phyloP scores from a whole-genome alignment of 257 asterid species.

The Solanum arcanum region DNA sequence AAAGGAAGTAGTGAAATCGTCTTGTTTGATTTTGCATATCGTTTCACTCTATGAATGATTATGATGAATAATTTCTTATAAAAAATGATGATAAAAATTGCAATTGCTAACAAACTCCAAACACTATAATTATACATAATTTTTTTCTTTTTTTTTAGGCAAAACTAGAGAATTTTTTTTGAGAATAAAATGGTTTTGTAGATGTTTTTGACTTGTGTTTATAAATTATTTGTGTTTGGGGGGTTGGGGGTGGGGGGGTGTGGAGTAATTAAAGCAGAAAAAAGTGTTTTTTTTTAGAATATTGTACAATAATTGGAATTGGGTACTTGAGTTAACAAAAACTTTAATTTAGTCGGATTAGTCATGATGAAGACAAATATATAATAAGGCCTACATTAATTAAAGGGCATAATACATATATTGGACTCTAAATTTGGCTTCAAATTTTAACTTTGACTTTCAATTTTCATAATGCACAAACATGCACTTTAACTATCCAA shows the following conservation, averaged over 20 bases:
- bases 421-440: too few relatives aligned
- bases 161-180: not conserved
- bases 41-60: not conserved
- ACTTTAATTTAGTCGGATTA: not conserved
- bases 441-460: too few relatives aligned
- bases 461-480: too few relatives aligned
- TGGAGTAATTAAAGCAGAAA: not conserved
- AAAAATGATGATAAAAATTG: conserved; percentile 12
- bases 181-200: not conserved
- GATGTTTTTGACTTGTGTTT: not conserved
- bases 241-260: not conserved
- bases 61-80: conserved; percentile 9
- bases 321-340: not conserved
- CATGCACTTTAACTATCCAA: too few relatives aligned
- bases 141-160: not conserved
- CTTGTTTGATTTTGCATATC: not conserved
- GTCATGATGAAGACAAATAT: not conserved
- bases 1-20: conserved; percentile 26
- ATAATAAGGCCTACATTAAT: not conserved
- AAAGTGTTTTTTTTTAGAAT: not conserved
- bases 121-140: not conserved
- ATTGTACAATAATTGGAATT: not conserved
- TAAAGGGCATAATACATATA: not conserved
- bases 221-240: not conserved
- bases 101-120: conserved; percentile 19